These are phyloP conservation scores for Bothriochloa decipiens DNA, from an alignment of 176 grass and related monocot genomes.

Conservation along the genomic window DNA sequence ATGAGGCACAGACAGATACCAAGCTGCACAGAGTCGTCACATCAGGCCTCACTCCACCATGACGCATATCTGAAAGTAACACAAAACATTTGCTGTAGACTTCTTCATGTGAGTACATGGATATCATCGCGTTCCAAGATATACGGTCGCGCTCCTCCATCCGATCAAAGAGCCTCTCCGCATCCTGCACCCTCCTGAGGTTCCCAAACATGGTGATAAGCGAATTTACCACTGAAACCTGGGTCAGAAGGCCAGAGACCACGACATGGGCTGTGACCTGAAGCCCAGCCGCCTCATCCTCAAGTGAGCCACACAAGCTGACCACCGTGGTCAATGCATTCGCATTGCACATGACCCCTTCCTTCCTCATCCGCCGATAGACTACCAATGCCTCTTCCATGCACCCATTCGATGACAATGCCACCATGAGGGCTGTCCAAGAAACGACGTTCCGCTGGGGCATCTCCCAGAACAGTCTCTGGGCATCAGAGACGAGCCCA, in stretches of 20 bases:
- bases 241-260: slow-evolving; percentile 49
- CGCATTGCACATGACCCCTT: slow-evolving; percentile 61
- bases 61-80: slow-evolving; percentile 3
- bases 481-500: slow-evolving; percentile 39
- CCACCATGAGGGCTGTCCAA: slow-evolving; percentile 73
- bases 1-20: slow-evolving; percentile 1
- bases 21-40: not conserved
- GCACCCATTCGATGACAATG: slow-evolving; percentile 56
- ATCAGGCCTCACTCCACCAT: not conserved
- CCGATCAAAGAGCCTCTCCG: slow-evolving; percentile 55
- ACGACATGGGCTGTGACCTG: slow-evolving; percentile 74
- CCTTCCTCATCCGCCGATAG: slow-evolving; percentile 64
- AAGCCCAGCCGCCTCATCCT: slow-evolving; percentile 58
- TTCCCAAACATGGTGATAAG: slow-evolving; percentile 77
- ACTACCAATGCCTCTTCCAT: slow-evolving; percentile 44
- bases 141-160: slow-evolving; percentile 57
- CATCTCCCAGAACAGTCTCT: slow-evolving; percentile 66
- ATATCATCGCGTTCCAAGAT: slow-evolving; percentile 80
- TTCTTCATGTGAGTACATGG: slow-evolving; percentile 10
- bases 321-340: slow-evolving; percentile 62
- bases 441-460: slow-evolving; percentile 66
- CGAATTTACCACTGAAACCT: slow-evolving; percentile 72
- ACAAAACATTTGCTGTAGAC: not conserved
- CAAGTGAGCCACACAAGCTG: slow-evolving; percentile 54
- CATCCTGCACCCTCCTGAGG: slow-evolving; percentile 51